A percentile compares a stretch with the other conserved stretches of the same genome.
Evolutionary conservation across 345 rosid species (phyloP).

Genomic region (Populus ilicifolia): DNA sequence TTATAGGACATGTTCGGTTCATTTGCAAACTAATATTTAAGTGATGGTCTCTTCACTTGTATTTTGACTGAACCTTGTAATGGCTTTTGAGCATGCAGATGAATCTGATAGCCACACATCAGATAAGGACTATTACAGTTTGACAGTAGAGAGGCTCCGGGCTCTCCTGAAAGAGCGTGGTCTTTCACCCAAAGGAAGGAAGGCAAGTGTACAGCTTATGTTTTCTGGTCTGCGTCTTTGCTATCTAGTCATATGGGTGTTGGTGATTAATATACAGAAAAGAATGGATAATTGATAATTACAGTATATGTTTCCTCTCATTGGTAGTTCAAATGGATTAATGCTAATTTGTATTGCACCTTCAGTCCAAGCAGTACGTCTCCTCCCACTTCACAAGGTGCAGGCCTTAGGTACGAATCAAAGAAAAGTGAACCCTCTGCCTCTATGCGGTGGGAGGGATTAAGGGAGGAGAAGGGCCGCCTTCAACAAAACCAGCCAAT

Average conservation of each 20-base stretch:
- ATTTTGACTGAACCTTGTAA: neutral
- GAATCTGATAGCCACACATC: constrained; percentile 56
- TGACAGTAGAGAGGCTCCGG: constrained; percentile 86
- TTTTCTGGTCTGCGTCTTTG: neutral
- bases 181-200: constrained; percentile 74
- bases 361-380: neutral
- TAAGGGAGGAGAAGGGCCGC: neutral
- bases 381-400: neutral
- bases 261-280: neutral
- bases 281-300: neutral
- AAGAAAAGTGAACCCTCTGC: neutral
- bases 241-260: neutral
- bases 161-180: constrained; percentile 73
- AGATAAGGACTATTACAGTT: constrained; percentile 61
- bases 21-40: neutral
- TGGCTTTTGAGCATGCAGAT: constrained; percentile 33
- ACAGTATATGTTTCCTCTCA: neutral
- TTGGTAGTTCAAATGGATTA: neutral
- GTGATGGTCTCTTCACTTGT: neutral
- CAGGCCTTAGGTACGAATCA: neutral
- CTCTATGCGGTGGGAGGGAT: neutral
- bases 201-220: constrained; percentile 42
- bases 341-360: neutral
- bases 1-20: neutral
- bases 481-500: neutral